Evolutionary conservation across 768 basidiomycete genomes (phyloP).

Genomic region (Candolleomyces eurysporus): DNA sequence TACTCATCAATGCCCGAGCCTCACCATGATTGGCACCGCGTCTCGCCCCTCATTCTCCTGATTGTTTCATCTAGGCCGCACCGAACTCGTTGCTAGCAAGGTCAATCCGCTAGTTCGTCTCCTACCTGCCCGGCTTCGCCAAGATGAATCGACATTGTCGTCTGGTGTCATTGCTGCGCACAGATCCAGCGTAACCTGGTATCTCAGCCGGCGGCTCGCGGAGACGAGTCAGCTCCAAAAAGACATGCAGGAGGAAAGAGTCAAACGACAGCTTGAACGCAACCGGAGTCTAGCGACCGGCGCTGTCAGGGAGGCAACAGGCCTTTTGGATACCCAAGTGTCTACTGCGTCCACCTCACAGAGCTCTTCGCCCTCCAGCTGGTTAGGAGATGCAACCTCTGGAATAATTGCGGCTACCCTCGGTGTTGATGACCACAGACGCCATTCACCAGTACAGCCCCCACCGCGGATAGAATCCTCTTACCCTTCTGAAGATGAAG

Average conservation of each 20-base stretch:
- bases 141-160: constrained; percentile 49
- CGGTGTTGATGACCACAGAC: constrained; percentile 34
- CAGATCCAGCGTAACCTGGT: constrained; percentile 91
- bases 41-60: constrained; percentile 12
- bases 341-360: constrained; percentile 18
- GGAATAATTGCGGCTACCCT: constrained; percentile 62
- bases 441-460: constrained; percentile 21
- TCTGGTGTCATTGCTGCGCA: constrained; percentile 86
- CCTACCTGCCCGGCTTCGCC: constrained; percentile 67
- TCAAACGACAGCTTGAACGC: constrained; percentile 84
- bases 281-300: constrained; percentile 78
- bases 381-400: constrained; percentile 60
- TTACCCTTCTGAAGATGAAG: constrained; percentile 48
- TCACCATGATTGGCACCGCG: neutral
- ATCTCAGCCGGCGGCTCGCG: constrained; percentile 77
- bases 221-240: constrained; percentile 77
- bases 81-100: constrained; percentile 62
- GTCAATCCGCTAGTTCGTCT: constrained; percentile 65
- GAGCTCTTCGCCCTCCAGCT: constrained; percentile 38
- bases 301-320: constrained; percentile 63
- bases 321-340: constrained; percentile 29
- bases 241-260: constrained; percentile 92
- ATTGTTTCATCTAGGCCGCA: constrained; percentile 48
- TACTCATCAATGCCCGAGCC: neutral
- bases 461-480: constrained; percentile 22